A percentile compares a stretch with the other conserved stretches of the same genome.
These are phyloP conservation scores for Evernia prunastri DNA, from an alignment of 495 filamentous ascomycete species.

Conservation along the genomic window DNA sequence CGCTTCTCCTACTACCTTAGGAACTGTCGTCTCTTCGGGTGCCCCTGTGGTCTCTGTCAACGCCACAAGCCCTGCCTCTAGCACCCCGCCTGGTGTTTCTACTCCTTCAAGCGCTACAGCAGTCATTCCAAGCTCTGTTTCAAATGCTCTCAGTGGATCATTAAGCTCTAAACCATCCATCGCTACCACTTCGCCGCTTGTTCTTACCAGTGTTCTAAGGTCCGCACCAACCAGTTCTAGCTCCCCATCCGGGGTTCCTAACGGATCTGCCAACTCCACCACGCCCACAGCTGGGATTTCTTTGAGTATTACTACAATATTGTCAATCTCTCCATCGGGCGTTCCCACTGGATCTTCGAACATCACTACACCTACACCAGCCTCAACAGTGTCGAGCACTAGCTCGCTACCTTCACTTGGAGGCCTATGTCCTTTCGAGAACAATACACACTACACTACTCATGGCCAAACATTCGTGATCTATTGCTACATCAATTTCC, in stretches of 20 bases:
- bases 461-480: conserved; percentile 18
- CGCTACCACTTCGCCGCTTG: neutral
- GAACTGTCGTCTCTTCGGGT: neutral
- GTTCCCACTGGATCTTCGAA: neutral
- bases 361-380: neutral
- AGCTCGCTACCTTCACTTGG: neutral
- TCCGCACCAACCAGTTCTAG: neutral
- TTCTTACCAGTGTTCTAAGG: neutral
- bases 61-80: neutral
- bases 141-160: neutral
- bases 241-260: neutral
- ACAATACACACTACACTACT: conserved; percentile 13
- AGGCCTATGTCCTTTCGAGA: conserved; percentile 14
- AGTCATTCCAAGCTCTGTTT: neutral
- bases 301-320: neutral
- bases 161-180: neutral
- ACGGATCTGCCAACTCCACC: neutral
- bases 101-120: neutral
- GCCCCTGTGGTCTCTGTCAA: neutral
- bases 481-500: conserved; percentile 13
- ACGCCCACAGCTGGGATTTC: neutral
- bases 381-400: neutral
- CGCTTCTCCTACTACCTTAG: neutral
- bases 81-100: neutral
- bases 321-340: neutral